A percentile compares a stretch with the other conserved stretches of the same genome.
Conservation (phyloP, 768 basidiomycete genomes). For the Erythrobasidium yunnanense region DNA sequence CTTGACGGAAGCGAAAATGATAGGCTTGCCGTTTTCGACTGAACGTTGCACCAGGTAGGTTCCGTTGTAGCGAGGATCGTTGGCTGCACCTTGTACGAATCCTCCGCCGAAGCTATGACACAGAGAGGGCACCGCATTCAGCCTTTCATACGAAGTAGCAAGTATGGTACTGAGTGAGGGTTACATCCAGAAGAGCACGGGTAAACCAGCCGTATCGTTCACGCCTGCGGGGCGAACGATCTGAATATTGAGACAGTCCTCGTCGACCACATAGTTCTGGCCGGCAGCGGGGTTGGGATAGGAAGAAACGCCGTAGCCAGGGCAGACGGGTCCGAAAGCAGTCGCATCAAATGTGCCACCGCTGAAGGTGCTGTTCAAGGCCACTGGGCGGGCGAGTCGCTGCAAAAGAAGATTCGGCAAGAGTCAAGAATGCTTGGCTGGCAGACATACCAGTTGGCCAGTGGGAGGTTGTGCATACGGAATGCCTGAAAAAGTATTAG, state of each 20-base stretch:
- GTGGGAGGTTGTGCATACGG: background rate
- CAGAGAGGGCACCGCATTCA: background rate
- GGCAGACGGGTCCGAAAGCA: background rate
- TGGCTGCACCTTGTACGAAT: slow-evolving; percentile 6
- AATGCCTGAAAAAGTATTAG: background rate
- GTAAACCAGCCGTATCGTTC: background rate
- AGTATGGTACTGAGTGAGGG: background rate
- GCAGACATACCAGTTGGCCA: slow-evolving; percentile 3
- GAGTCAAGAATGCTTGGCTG: background rate
- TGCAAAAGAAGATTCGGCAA: background rate
- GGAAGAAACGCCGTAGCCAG: background rate
- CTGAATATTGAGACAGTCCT: slow-evolving; percentile 32
- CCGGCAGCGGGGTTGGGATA: background rate
- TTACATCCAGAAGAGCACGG: slow-evolving; percentile 32
- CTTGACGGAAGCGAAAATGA: slow-evolving; percentile 31
- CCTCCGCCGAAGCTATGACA: slow-evolving; percentile 36
- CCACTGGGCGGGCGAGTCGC: slow-evolving; percentile 2
- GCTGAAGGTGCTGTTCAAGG: background rate
- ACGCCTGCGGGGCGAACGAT: slow-evolving; percentile 30
- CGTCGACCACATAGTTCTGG: slow-evolving; percentile 5
- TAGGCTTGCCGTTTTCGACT: slow-evolving; percentile 33
- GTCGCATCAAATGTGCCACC: background rate
- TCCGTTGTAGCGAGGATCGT: slow-evolving; percentile 32
- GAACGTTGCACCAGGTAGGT: slow-evolving; percentile 29
- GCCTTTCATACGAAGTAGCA: background rate